Percentiles rank a stretch among this genome's conserved stretches.
Evolutionary conservation across 371 early-diverging fungal genomes (phyloP).

Genomic region (Batrachochytrium dendrobatidis): DNA sequence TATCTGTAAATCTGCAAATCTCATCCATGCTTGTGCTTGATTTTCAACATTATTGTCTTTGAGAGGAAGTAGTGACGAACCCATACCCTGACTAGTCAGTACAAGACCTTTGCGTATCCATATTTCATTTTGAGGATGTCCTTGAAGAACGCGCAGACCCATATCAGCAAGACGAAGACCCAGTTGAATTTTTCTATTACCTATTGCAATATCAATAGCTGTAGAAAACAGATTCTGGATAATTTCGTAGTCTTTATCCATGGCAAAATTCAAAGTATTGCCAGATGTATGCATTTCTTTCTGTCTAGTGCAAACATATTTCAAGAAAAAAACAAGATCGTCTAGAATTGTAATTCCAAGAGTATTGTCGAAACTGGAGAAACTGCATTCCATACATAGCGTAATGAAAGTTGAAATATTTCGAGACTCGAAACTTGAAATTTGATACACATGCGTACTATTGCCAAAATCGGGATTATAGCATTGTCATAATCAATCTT

Average conservation of each 20-base stretch:
- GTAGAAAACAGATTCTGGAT: neutral
- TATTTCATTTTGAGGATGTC: neutral
- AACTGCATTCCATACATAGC: constrained; percentile 1
- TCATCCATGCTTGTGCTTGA: neutral
- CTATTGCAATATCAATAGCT: neutral
- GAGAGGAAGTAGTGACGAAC: constrained; percentile 3
- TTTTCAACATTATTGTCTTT: neutral
- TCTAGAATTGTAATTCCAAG: neutral
- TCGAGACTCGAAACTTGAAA: too few relatives aligned
- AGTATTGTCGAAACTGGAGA: neutral
- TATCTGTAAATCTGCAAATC: neutral
- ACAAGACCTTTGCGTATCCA: constrained; percentile 3
- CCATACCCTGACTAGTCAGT: neutral
- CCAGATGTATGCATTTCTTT: neutral
- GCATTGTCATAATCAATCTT: too few relatives aligned
- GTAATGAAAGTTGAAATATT: neutral
- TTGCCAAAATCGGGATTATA: too few relatives aligned
- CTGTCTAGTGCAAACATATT: neutral
- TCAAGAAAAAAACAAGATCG: neutral
- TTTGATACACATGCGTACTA: too few relatives aligned
- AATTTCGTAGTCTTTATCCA: neutral
- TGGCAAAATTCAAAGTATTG: neutral
- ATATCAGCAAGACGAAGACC: neutral
- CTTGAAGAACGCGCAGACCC: neutral
- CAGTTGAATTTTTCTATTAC: neutral